Base-by-base conservation (phyloP, 306 rosid species). In the Quercus berberidifolia region DNA sequence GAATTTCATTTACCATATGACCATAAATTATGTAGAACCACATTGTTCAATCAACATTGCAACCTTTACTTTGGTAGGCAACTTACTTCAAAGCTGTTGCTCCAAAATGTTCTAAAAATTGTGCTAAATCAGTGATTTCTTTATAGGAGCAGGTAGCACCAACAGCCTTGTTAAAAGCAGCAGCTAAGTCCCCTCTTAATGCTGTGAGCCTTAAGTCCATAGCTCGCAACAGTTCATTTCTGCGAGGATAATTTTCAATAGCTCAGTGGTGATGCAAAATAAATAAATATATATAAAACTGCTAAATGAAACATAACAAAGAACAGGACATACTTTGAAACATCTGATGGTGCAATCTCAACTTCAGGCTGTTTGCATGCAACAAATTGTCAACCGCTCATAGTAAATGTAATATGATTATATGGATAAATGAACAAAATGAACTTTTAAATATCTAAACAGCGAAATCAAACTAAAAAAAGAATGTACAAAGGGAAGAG, bases 171-270 rank as follows among this genome's bases (percentile, higher is more conserved):
- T 82, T 68, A 74, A 86, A 74, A 35, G 79, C 74, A 6, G 77
- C 71, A 67, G 68, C 64, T 78, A 86, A 90, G 80, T 94, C 90
- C 75, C 72, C 79, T 58, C 85, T 90, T 78, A 92, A 81, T 69
- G 98, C 98, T 41, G 81, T 82, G 25, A 95, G 86, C 90, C 99
- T 90, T 86, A 91, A 87, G 81, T 91, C 98, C 91, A 95, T 86
- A 77, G 99, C 98, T 83, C 89, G 92, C 89, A 95, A 77, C 65
- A 95, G 87, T 76, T 92, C 96, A 43, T 90, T 92, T 89, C 98
- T 95, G 92, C 41, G 49, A 82, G 81, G 76, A 90, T 72, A 89
- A 70, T 63, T 82, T 77, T 87, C 81, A 83, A 76, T 78, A 55
- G 69, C 62, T 79, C 82, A 84, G 71, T 57, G 79, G 74, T 69